Conservation (phyloP, 208 protist genomes). For the Leptomonas seymouri region DNA sequence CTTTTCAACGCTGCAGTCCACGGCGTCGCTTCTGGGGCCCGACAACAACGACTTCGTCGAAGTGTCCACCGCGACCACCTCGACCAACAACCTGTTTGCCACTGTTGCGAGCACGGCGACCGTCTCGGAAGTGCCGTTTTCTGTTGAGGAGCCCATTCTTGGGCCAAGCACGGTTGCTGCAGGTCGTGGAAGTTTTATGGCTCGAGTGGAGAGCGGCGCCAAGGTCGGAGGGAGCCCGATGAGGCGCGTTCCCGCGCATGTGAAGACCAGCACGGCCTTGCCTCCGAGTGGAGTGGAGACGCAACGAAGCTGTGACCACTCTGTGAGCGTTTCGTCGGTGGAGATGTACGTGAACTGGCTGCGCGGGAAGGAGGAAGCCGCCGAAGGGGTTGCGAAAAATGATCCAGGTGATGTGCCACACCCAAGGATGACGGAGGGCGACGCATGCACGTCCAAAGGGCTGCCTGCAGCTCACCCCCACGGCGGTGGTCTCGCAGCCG, state of each 20-base stretch:
- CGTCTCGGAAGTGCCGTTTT: constrained; percentile 1
- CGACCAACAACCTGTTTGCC: constrained; percentile 10
- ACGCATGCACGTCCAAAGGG: neutral
- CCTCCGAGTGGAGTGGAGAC: constrained; percentile 8
- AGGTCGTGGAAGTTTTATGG: constrained; percentile 5
- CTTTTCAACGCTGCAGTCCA: constrained; percentile 12
- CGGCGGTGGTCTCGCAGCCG: neutral
- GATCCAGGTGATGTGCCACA: neutral
- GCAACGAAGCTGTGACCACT: constrained; percentile 1
- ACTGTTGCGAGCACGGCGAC: constrained; percentile 17
- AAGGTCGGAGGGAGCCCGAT: constrained; percentile 2
- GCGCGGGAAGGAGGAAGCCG: constrained; percentile 10
- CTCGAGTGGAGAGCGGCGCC: neutral
- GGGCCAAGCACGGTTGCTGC: neutral
- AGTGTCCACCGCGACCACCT: constrained; percentile 12
- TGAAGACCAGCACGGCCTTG: neutral
- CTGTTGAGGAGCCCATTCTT: constrained; percentile 5
- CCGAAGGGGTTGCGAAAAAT: neutral
- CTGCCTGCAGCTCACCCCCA: neutral
- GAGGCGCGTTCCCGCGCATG: neutral
- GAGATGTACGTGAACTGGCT: constrained; percentile 33
- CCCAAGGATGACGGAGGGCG: neutral
- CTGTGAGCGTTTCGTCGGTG: constrained; percentile 8
- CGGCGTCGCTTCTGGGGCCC: constrained; percentile 11
- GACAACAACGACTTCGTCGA: constrained; percentile 8